A percentile compares a stretch with the other conserved stretches of the same genome.
phyloP scores from a whole-genome alignment of 352 stramenopile genomes.

The Phytophthora capsici region DNA sequence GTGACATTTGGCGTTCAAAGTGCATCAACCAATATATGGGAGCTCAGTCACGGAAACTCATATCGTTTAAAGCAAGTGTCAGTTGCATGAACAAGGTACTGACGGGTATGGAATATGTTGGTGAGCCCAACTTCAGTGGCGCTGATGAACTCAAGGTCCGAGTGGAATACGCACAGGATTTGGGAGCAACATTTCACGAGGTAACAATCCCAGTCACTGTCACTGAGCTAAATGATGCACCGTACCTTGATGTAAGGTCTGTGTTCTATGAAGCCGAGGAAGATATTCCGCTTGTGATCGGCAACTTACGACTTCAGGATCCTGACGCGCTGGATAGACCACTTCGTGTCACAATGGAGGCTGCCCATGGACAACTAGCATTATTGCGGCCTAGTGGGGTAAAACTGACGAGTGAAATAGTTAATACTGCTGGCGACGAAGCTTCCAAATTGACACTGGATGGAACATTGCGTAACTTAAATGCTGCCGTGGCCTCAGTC shows the following conservation, averaged over 20 bases:
- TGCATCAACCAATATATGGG: constrained; percentile 35
- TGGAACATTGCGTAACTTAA: constrained; percentile 50
- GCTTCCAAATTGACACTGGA: constrained; percentile 33
- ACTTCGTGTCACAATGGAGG: constrained; percentile 42
- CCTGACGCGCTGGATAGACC: constrained; percentile 36
- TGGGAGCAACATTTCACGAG: constrained; percentile 28
- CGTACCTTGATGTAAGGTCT: constrained; percentile 44
- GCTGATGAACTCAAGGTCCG: constrained; percentile 46
- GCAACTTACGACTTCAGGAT: constrained; percentile 54
- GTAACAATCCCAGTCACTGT: constrained; percentile 56
- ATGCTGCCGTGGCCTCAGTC: constrained; percentile 48
- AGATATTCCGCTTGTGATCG: constrained; percentile 58
- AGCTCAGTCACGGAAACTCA: not conserved
- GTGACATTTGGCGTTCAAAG: constrained; percentile 19
- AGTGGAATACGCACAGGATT: constrained; percentile 22
- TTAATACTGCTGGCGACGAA: constrained; percentile 1
- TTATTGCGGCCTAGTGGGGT: constrained; percentile 34
- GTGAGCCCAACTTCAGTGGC: constrained; percentile 53
- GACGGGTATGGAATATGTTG: constrained; percentile 40
- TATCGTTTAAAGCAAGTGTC: constrained; percentile 38
- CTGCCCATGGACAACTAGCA: constrained; percentile 43
- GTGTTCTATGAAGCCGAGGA: constrained; percentile 62
- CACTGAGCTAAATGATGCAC: constrained; percentile 68
- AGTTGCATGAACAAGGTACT: constrained; percentile 54
- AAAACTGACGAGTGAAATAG: constrained; percentile 15